phyloP scores from a whole-genome alignment of 2,329 filamentous ascomycete genomes.

The Colletotrichum graminicola region DNA sequence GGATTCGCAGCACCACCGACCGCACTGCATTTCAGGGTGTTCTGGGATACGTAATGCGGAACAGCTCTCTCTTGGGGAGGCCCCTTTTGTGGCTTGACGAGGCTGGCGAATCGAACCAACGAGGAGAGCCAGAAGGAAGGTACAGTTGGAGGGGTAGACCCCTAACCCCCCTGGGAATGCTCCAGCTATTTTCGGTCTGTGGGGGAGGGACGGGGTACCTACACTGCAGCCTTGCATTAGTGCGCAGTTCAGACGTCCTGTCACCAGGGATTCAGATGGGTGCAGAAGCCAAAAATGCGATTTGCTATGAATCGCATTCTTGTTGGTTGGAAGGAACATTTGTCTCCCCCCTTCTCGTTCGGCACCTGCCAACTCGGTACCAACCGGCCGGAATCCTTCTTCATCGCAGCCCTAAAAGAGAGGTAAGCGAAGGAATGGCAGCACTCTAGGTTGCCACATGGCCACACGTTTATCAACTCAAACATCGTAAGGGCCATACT shows the following conservation, averaged over 20 bases:
- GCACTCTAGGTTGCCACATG: not conserved
- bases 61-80: conserved; percentile 17
- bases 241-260: not conserved
- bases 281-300: conserved; percentile 8
- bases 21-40: conserved; percentile 7
- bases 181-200: conserved; percentile 32
- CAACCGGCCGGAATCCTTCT: not conserved
- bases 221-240: conserved; percentile 38
- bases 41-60: conserved; percentile 41
- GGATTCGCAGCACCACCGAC: conserved; percentile 9
- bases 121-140: not conserved
- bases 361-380: not conserved
- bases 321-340: conserved; percentile 3
- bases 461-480: too few species aligned
- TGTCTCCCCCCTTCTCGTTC: not conserved
- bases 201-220: conserved; percentile 26
- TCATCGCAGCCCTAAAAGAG: conserved; percentile 7
- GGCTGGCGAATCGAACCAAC: conserved; percentile 27
- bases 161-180: conserved; percentile 18
- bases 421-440: not conserved
- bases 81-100: conserved; percentile 36
- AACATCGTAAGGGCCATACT: not conserved
- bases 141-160: conserved; percentile 22
- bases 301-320: conserved; percentile 26
- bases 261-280: conserved; percentile 10